Evolutionary conservation across 75 land plant genomes (phyloP), one percentile per base, ranked within the genome.

Genomic region (Pinus tabuliformis): DNA sequence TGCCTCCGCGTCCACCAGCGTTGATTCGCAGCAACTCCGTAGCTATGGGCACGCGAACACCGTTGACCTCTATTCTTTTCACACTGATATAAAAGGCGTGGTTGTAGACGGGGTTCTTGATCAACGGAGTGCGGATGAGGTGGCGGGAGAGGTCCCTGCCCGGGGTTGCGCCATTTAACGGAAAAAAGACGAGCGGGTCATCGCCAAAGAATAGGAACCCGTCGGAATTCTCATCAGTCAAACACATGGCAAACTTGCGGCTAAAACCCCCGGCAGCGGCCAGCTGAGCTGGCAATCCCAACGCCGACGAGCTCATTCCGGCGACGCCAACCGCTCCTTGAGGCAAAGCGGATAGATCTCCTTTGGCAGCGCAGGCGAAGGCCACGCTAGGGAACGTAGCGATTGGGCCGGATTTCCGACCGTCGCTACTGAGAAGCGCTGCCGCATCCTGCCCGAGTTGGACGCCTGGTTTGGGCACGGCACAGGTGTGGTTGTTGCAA

Each of bases 261-360:
- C 45, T 42, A 42, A 42, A 42, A 42, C 45, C 45, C 45, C 45
- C 45, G 6, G 45, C 45, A 42, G 1, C 72, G 21, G 6, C 3
- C 18, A 21, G 82, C 56, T 3, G 54, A 61, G 77, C 92, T 88
- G 0, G 83, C 78, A 79, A 71, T 58, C 56, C 77, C 72, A 77
- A 65, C n/a, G 77, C 82, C 72, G 56, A 77, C 75, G 14, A 82
- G 82, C 24, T 16, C 45, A 0, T 70, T 56, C 4, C 15, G 57
- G 56, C 73, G 58, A 56, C n/a, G 18, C 73, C 81, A 82, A 45
- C 52, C 28, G 54, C 75, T 36, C 68, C 84, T 5, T 42, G 45
- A 6, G 45, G 45, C 6, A 42, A 5, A 42, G 6, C 6, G 6
- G 45, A 26, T 16, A 16, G 13, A 13, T 18, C 45, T 3, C 6